Percentiles rank a stretch among this genome's conserved stretches.
Evolutionary conservation across 352 stramenopile genomes (phyloP).

Genomic region (Globisporangium iwayamae): DNA sequence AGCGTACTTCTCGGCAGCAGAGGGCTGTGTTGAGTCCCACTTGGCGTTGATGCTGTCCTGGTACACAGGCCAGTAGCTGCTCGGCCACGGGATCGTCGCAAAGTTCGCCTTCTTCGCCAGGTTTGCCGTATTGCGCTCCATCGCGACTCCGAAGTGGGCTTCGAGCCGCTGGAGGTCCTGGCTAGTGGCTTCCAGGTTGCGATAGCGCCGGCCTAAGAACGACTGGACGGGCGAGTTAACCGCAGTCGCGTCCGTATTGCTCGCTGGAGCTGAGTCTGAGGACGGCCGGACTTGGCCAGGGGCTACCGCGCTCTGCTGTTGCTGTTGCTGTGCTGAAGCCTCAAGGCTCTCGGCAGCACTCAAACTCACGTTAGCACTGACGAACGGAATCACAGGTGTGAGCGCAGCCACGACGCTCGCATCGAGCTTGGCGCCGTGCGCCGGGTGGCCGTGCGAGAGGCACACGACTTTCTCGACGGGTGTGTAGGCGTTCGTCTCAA

Average conservation of each 20-base stretch:
- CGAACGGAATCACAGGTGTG: not conserved
- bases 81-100: conserved; percentile 31
- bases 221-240: not conserved
- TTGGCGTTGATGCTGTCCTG: conserved; percentile 59
- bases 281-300: not conserved
- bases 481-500: conserved; percentile 27
- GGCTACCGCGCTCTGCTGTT: not conserved
- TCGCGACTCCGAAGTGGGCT: conserved; percentile 22
- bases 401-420: not conserved
- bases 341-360: not conserved
- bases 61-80: conserved; percentile 61
- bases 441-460: conserved; percentile 34
- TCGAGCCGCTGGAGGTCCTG: conserved; percentile 36
- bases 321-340: not conserved
- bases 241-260: not conserved
- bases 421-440: conserved; percentile 21
- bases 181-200: conserved; percentile 18
- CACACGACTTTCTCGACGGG: conserved; percentile 18
- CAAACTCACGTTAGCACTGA: not conserved
- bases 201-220: not conserved
- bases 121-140: conserved; percentile 27
- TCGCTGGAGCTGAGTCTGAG: not conserved
- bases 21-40: conserved; percentile 22
- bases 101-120: conserved; percentile 23
- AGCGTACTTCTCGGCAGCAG: conserved; percentile 45